These are phyloP conservation scores for Cladosporium sp. DNA, from an alignment of 2,329 filamentous ascomycete genomes.

Conservation along the genomic window DNA sequence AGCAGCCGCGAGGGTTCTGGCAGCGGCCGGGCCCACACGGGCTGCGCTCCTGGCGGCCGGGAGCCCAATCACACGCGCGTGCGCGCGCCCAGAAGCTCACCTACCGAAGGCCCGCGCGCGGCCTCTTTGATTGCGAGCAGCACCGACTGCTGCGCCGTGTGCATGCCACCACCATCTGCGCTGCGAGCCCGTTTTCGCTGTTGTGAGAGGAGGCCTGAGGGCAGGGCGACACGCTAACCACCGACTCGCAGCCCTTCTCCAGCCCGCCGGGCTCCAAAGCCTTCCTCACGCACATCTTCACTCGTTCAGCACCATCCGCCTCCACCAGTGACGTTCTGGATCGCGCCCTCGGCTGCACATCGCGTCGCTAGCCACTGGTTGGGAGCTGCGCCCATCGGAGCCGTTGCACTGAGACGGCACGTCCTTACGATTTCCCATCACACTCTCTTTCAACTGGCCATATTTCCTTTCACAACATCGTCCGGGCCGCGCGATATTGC, in stretches of 20 bases:
- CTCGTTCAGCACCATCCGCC: not conserved
- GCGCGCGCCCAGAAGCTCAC: no score
- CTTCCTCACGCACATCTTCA: not conserved
- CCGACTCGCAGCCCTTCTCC: not conserved
- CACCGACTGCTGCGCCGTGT: no score
- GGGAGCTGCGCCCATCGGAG: no score
- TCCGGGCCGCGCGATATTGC: not conserved
- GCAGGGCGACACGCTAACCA: not conserved
- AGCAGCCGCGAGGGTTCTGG: no score
- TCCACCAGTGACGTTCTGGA: slow-evolving; percentile 8
- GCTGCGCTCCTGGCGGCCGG: no score
- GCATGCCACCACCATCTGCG: no score
- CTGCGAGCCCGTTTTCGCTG: not conserved
- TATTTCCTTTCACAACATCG: not conserved
- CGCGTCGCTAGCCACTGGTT: no score
- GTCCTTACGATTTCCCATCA: not conserved
- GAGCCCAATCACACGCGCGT: no score
- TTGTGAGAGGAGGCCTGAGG: not conserved
- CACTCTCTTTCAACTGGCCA: not conserved
- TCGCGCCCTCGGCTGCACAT: not conserved
- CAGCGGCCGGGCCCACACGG: no score
- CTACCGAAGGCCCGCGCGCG: no score
- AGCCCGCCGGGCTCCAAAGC: not conserved
- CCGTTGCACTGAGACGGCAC: no score
- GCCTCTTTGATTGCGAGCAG: no score